A percentile compares a stretch with the other conserved stretches of the same genome.
Evolutionary conservation across 257 asterid genomes (phyloP).

Genomic region (Vinca minor): DNA sequence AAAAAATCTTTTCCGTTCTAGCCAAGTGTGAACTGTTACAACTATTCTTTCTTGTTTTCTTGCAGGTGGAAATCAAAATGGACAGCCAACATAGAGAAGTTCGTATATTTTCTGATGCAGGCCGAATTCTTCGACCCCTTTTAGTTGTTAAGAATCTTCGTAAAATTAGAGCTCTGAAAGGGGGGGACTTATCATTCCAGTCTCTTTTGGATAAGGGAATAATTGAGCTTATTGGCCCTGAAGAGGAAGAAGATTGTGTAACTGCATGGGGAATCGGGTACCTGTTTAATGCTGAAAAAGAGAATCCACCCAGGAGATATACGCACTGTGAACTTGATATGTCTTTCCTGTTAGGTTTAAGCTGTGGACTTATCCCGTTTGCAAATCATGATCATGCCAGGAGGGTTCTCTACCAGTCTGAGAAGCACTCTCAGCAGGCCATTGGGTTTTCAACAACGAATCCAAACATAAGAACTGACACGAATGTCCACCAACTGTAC

Average conservation of each 20-base stretch:
- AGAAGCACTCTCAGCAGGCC: conserved; percentile 97
- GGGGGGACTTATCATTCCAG: conserved; percentile 47
- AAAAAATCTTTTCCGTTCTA: neutral
- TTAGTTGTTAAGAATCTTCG: conserved; percentile 60
- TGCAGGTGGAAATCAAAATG: conserved; percentile 76
- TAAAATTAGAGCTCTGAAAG: conserved; percentile 49
- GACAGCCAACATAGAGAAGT: conserved; percentile 68
- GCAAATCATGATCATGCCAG: conserved; percentile 90
- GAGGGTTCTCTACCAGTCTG: conserved; percentile 83
- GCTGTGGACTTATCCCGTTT: conserved; percentile 85
- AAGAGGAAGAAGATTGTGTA: conserved; percentile 88
- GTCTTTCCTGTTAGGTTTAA: conserved; percentile 71
- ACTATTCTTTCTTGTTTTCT: conserved; percentile 12
- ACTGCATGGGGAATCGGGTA: conserved; percentile 75
- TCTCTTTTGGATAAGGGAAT: conserved; percentile 60
- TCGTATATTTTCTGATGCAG: conserved; percentile 82
- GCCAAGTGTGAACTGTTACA: conserved; percentile 14
- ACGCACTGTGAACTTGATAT: conserved; percentile 82
- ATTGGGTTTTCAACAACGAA: conserved; percentile 77
- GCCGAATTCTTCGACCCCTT: conserved; percentile 94
- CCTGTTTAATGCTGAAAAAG: conserved; percentile 47
- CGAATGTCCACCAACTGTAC: conserved; percentile 67
- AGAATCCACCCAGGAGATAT: conserved; percentile 54
- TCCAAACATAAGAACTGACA: conserved; percentile 59
- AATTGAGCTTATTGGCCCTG: conserved; percentile 77